Base-by-base conservation (phyloP, 345 rosid species). In the Camelina sativa region DNA sequence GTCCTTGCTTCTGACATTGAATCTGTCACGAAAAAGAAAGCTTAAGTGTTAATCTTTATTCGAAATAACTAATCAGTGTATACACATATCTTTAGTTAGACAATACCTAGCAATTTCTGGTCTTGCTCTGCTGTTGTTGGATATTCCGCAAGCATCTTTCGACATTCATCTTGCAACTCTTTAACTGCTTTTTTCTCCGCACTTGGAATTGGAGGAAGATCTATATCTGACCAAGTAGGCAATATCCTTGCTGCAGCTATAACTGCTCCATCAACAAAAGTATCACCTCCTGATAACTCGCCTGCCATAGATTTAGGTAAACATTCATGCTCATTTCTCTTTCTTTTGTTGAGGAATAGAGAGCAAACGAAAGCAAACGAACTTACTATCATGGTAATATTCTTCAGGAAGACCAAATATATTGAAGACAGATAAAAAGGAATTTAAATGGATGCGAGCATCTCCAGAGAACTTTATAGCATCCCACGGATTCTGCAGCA, bases 401-500 rank as follows among this genome's bases (percentile, higher is more conserved):
- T 91, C 96, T 57, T 86, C 93, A 1, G 93, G 92, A 77, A 91
- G 92, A 68, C 97, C 97, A 12, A 88, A 82, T 58, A 94, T 86
- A 65, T 85, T 87, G 76, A 91, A 94, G 75, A 85, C 80, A 7
- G 98, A 94, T 70, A 94, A 72, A 78, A 91, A 90, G 6, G 98
- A 88, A 57, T 91, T 86, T 81, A 91, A 84, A 84, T 94, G 98
- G 76, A 91, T 86, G 20, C 81, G 84, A 25, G 89, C 80, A 73
- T 86, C 75, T 75, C 95, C 92, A 57, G 96, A 94, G 82, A 94
- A 90, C 48, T 75, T 77, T 67, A 91, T 81, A 58, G 62, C 82
- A 82, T 88, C 93, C 98, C 97, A 94, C 32, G 96, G 96, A 85
- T 94, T 94, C 98, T 94, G 91, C 83, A 87, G 46, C 57, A 40